Evolutionary conservation across 495 filamentous ascomycete genomes (phyloP).

Genomic region (Acidomyces sp.): DNA sequence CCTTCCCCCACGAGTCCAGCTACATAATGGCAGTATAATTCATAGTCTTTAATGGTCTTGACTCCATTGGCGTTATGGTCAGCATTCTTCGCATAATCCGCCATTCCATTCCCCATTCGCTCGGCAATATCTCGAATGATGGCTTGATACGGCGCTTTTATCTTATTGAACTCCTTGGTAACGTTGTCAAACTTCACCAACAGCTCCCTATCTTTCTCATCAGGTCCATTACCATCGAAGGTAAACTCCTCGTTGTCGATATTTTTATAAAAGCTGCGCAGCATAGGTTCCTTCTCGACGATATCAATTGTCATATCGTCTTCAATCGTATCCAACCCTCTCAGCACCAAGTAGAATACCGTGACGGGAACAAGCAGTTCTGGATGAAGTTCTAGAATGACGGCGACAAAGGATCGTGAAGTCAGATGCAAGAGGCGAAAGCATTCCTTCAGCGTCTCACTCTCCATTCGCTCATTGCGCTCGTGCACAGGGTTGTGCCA

Average conservation of each 20-base stretch:
- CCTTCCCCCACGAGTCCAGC: conserved; percentile 95
- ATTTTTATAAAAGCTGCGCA: conserved; percentile 65
- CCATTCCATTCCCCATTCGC: conserved; percentile 98
- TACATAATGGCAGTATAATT: conserved; percentile 93
- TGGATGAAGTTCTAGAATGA: conserved; percentile 89
- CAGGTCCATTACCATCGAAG: conserved; percentile 68
- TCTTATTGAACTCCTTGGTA: conserved; percentile 72
- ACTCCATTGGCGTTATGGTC: conserved; percentile 67
- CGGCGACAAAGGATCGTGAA: conserved; percentile 81
- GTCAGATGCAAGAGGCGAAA: conserved; percentile 79
- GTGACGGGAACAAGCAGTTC: conserved; percentile 81
- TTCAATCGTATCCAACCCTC: conserved; percentile 90
- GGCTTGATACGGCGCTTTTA: conserved; percentile 68
- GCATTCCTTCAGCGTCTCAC: conserved; percentile 58
- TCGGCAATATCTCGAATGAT: conserved; percentile 91
- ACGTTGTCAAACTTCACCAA: conserved; percentile 84
- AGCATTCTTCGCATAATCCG: conserved; percentile 76
- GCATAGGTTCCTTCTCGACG: conserved; percentile 68
- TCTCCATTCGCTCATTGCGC: conserved; percentile 63
- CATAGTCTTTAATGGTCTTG: conserved; percentile 74
- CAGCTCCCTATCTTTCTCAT: conserved; percentile 88
- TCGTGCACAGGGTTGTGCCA: conserved; percentile 91
- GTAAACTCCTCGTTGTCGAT: conserved; percentile 81
- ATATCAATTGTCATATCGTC: conserved; percentile 91
- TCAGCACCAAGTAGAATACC: conserved; percentile 86